Base-by-base conservation (phyloP, 2,329 filamentous ascomycete genomes). In the Verticillium alfalfae region DNA sequence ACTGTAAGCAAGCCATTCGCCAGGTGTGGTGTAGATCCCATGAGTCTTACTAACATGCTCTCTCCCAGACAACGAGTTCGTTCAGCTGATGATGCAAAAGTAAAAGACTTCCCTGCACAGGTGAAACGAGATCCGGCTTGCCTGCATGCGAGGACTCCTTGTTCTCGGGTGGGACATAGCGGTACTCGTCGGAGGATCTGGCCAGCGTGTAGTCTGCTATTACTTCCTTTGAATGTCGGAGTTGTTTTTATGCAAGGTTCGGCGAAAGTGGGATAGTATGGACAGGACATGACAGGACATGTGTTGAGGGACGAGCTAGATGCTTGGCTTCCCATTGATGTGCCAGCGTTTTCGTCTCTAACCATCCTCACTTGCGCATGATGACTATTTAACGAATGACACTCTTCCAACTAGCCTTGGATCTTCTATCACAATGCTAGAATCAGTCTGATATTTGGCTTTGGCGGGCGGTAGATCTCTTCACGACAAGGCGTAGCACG, bases 11-110 rank as follows among this genome's bases (percentile, higher is more conserved):
- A 18, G 57, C 34, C 41, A 34, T 38, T 38, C 22, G 22, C 16
- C 26, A 36, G 57, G 7, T 10, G 22, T 31, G 16, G 12, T 10
- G 7, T 34, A 22, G 16, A 31, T 5, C 4, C 34, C 2, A 41
- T 58, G 22, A 49, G 7, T 39, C 22, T 22, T 34, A 36, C 57
- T 58, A n/a, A 58, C 22, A 34, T 8, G 4, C 3, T 16, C 3
- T 52, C 26, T 55, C 26, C 5, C 70, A 94, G 91, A 94, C 81
- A 94, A 94, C 82, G 91, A 95, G 79, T 95, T 95, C 74, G 91
- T 95, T 70, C 91, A 95, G 81, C 88, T 95, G 75, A 95, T 95
- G 91, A 94, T 95, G 91, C 91, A 95, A 85, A 94, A 94, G 84
- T 94, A 91, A 83, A 60, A 9, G 16, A 6, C 5, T 55, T 15